These are phyloP conservation scores for Candida multigemmis DNA, from an alignment of 805 yeast genomes.

Conservation along the genomic window DNA sequence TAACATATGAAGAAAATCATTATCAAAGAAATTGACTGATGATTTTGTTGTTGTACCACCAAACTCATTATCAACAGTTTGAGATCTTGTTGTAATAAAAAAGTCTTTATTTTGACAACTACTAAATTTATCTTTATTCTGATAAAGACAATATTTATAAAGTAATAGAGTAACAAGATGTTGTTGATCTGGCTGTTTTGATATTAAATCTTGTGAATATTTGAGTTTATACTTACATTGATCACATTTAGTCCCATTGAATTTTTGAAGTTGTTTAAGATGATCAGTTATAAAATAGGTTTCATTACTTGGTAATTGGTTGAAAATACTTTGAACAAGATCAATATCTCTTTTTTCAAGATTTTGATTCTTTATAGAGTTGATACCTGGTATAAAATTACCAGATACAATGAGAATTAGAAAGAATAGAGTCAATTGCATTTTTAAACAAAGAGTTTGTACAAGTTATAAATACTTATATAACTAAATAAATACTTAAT, in stretches of 20 bases:
- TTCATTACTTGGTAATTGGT: constrained; percentile 13
- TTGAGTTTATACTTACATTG: constrained; percentile 25
- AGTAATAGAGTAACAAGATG: constrained; percentile 27
- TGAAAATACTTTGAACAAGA: constrained; percentile 16
- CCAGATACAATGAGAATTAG: no score
- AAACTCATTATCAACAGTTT: constrained; percentile 10
- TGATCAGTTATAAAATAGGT: constrained; percentile 19
- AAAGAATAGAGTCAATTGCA: no score
- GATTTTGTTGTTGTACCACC: constrained; percentile 16
- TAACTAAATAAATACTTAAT: no score
- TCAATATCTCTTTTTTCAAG: constrained; percentile 9
- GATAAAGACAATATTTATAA: constrained; percentile 23
- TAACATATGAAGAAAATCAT: constrained; percentile 29
- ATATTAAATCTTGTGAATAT: constrained; percentile 17
- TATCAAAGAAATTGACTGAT: constrained; percentile 25
- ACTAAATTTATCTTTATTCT: constrained; percentile 17
- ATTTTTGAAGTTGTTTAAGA: constrained; percentile 15
- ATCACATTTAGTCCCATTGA: constrained; percentile 25
- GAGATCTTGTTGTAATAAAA: constrained; percentile 25
- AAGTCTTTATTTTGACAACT: constrained; percentile 28
- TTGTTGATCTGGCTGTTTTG: constrained; percentile 19
- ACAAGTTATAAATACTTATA: no score
- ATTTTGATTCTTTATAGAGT: no score
- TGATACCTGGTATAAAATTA: no score
- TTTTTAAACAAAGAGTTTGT: no score